These are phyloP conservation scores for Trichosporon sp. DNA, from an alignment of 1,284 basidiomycete species.

Conservation along the genomic window DNA sequence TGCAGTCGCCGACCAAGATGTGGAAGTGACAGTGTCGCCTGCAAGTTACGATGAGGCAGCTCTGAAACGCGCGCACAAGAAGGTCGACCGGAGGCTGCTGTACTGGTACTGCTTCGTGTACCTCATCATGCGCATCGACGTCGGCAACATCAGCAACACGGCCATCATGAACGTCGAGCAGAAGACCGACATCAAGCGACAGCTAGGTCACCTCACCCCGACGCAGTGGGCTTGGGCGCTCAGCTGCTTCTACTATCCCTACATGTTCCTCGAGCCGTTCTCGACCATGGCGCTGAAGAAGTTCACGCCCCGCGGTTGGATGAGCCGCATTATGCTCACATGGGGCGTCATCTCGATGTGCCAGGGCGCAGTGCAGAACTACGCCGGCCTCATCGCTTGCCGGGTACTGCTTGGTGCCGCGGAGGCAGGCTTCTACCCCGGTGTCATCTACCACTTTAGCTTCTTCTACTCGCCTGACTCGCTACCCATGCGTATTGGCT, in stretches of 20 bases:
- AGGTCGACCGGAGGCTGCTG: constrained; percentile 4
- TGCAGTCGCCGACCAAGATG: not conserved
- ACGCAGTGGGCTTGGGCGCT: constrained; percentile 13
- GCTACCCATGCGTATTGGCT: constrained; percentile 3
- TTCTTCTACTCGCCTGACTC: constrained; percentile 32
- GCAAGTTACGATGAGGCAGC: not conserved
- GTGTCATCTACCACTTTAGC: constrained; percentile 35
- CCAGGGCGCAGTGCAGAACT: constrained; percentile 23
- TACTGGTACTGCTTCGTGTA: constrained; percentile 14
- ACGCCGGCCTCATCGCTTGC: constrained; percentile 28
- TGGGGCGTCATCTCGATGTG: constrained; percentile 14
- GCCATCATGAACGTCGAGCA: constrained; percentile 15
- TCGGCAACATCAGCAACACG: constrained; percentile 11
- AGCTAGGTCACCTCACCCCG: constrained; percentile 7
- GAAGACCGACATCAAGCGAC: constrained; percentile 11
- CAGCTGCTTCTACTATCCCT: constrained; percentile 13
- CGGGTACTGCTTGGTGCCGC: constrained; percentile 42
- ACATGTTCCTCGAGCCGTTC: constrained; percentile 10
- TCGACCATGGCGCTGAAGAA: constrained; percentile 18
- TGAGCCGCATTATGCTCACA: constrained; percentile 23
- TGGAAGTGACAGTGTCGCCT: not conserved
- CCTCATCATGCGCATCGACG: constrained; percentile 14
- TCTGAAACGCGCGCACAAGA: constrained; percentile 2
- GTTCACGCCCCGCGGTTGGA: constrained; percentile 31
- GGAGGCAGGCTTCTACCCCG: constrained; percentile 32